phyloP scores from a whole-genome alignment of 495 filamentous ascomycete species.

The Lasiosphaeria miniovina region DNA sequence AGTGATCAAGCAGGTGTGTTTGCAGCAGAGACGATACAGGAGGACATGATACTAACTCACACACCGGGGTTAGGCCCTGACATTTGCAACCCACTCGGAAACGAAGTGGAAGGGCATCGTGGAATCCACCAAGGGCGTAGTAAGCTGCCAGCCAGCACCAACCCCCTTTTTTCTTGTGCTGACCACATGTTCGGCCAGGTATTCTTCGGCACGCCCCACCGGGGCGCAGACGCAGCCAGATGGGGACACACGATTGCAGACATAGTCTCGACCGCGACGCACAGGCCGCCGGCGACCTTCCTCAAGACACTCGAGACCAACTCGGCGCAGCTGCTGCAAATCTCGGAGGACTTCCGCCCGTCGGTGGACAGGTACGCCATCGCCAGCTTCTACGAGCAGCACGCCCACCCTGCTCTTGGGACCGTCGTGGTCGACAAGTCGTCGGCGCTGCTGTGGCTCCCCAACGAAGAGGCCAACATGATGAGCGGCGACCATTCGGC shows the following conservation, averaged over 20 bases:
- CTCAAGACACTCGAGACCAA: slow-evolving; percentile 4
- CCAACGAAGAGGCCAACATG: slow-evolving; percentile 14
- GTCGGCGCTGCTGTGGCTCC: slow-evolving; percentile 15
- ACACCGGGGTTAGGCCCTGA: slow-evolving; percentile 8
- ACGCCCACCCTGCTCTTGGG: slow-evolving; percentile 2
- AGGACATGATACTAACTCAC: background rate
- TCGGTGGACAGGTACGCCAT: slow-evolving; percentile 11
- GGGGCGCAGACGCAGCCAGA: slow-evolving; percentile 18
- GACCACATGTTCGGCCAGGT: background rate
- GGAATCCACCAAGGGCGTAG: slow-evolving; percentile 11
- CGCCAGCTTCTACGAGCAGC: slow-evolving; percentile 14
- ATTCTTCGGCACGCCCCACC: slow-evolving; percentile 30
- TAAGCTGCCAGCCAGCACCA: background rate
- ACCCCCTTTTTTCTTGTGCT: background rate
- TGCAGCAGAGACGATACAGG: background rate
- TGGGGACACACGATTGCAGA: slow-evolving; percentile 12
- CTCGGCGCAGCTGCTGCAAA: slow-evolving; percentile 7
- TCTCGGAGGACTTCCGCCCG: slow-evolving; percentile 18
- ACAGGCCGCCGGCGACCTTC: background rate
- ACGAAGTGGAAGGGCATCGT: slow-evolving; percentile 5
- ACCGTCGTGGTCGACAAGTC: slow-evolving; percentile 17
- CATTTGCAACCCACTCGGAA: slow-evolving; percentile 6
- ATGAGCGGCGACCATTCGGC: slow-evolving; percentile 17
- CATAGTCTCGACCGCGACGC: slow-evolving; percentile 10
- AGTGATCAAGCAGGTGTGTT: slow-evolving; percentile 34